These are phyloP conservation scores for Flammula alnicola DNA, from an alignment of 1,284 basidiomycete genomes.

Conservation along the genomic window DNA sequence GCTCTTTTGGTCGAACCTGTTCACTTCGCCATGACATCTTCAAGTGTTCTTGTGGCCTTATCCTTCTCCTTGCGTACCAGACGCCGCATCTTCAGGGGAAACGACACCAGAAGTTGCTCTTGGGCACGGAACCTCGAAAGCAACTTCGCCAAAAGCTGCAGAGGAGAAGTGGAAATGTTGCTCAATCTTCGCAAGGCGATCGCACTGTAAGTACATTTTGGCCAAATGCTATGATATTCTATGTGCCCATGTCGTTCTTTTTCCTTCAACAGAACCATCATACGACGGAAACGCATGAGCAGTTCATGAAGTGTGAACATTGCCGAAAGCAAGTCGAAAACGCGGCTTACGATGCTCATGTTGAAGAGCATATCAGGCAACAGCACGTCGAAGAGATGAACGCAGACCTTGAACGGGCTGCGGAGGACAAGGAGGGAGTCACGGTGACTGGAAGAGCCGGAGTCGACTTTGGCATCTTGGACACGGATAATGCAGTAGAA, in stretches of 20 bases:
- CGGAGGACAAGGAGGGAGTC: slow-evolving; percentile 41
- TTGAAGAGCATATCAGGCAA: slow-evolving; percentile 29
- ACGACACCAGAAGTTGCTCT: slow-evolving; percentile 25
- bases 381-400: slow-evolving; percentile 28
- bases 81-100: slow-evolving; percentile 32
- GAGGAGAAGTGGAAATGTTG: not conserved
- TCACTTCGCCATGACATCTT: slow-evolving; percentile 36
- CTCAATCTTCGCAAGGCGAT: not conserved
- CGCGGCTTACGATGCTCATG: slow-evolving; percentile 28
- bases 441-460: slow-evolving; percentile 36
- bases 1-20: slow-evolving; percentile 30
- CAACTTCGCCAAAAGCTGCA: slow-evolving; percentile 1
- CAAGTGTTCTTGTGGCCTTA: slow-evolving; percentile 36
- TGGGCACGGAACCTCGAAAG: slow-evolving; percentile 5
- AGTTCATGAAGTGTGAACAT: slow-evolving; percentile 25
- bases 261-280: not conserved
- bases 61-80: slow-evolving; percentile 22
- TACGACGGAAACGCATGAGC: slow-evolving; percentile 9
- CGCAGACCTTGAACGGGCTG: slow-evolving; percentile 30
- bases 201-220: not conserved
- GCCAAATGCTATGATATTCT: not conserved
- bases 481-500: slow-evolving; percentile 29
- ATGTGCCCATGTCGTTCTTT: not conserved
- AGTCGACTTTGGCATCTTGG: slow-evolving; percentile 39
- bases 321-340: slow-evolving; percentile 29